Base-by-base conservation (phyloP, 2,329 filamentous ascomycete genomes). In the Curvularia sp. region DNA sequence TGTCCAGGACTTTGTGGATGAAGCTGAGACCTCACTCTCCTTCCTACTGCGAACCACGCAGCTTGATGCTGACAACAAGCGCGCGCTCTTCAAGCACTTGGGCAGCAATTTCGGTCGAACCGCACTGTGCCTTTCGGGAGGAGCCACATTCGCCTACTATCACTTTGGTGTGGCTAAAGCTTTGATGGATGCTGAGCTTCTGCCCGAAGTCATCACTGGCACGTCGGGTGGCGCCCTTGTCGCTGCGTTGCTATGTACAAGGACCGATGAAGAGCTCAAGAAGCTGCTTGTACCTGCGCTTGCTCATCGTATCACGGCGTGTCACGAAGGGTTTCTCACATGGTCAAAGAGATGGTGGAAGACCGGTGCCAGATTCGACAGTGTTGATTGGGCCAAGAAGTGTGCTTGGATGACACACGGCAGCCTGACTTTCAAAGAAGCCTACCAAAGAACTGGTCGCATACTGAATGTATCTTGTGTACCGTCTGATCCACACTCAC, bases 391-490 rank as follows among this genome's bases (percentile, higher is more conserved):
- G 94, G 94, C 94, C 0, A 84, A 83, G 58, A 86, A 89, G 64
- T 92, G 89, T 71, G 87, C 88, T 59, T 99, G 95, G 95, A 98
- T 95, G 82, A 91, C 91, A 41, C 86, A 88, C 66, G 95, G 95
- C 30, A 96, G 91, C 41, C 90, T 94, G 82, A 99, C 95, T 0
- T 99, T 99, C 75, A 87, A 89, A 54, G 95, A 99, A 79, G 95
- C 95, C 2, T 98, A 96, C 75, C 88, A 96, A 77, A 87, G 93
- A 47, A 98, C 95, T 0, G 95, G 95, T 0, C 89, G 95, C 19
- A 95, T 98, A 61, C 83, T 99, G 49, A 99, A 99, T 77, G 93
- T 99, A 9, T 92, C 92, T 5, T 99, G 95, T 75, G 92, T 99
- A 1, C 95, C 95, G 0, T 93, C 94, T 0, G 95, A 99, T 74